A percentile compares a stretch with the other conserved stretches of the same genome.
phyloP scores from a whole-genome alignment of 2,329 filamentous ascomycete genomes.

The Venturia effusa region DNA sequence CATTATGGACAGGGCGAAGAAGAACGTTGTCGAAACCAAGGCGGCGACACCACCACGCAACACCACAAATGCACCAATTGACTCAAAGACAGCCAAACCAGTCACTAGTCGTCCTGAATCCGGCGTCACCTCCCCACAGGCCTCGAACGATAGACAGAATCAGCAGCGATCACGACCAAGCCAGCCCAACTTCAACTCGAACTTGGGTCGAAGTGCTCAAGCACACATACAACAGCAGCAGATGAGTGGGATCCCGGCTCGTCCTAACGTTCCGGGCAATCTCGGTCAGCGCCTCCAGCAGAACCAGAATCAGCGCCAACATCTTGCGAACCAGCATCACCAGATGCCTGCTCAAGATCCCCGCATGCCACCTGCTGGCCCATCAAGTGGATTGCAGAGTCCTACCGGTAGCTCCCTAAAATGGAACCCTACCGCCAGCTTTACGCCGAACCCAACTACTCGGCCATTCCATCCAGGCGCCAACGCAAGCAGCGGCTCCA shows the following conservation, averaged over 20 bases:
- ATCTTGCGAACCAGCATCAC: constrained; percentile 3
- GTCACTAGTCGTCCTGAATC: constrained; percentile 15
- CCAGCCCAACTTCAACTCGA: neutral
- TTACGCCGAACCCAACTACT: constrained; percentile 71
- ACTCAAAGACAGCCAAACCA: constrained; percentile 23
- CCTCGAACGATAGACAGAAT: constrained; percentile 34
- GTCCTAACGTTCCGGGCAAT: neutral
- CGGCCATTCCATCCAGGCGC: constrained; percentile 22
- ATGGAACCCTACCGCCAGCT: constrained; percentile 55
- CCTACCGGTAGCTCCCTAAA: constrained; percentile 39
- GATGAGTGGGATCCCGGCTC: neutral
- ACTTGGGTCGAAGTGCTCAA: neutral
- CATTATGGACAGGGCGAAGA: constrained; percentile 79
- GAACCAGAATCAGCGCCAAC: constrained; percentile 7
- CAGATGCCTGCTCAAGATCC: constrained; percentile 41
- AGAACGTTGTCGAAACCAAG: constrained; percentile 52
- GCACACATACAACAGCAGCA: constrained; percentile 2
- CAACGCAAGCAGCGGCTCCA: constrained; percentile 52
- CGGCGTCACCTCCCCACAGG: constrained; percentile 17
- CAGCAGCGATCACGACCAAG: constrained; percentile 20
- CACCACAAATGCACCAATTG: constrained; percentile 21
- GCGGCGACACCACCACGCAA: constrained; percentile 31
- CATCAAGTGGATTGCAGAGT: constrained; percentile 43
- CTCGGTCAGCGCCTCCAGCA: constrained; percentile 9
- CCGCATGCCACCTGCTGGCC: constrained; percentile 63